phyloP scores from a whole-genome alignment of 2,329 filamentous ascomycete genomes.

The Aspergillus puulaauensis region DNA sequence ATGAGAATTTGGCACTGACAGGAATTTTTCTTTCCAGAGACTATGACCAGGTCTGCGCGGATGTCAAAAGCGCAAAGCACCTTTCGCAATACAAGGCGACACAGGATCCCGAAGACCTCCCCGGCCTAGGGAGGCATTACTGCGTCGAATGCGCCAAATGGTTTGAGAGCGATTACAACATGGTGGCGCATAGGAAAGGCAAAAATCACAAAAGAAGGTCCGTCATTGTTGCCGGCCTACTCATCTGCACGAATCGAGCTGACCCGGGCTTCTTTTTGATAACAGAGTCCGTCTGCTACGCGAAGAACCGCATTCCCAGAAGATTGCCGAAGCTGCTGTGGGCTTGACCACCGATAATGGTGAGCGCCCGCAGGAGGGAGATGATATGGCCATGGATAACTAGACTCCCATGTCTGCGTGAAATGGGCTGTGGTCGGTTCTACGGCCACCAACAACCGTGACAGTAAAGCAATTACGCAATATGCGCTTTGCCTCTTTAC shows the following conservation, averaged over 20 bases:
- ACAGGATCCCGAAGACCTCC: conserved; percentile 82
- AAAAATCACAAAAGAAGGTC: conserved; percentile 91
- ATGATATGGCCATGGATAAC: conserved; percentile 40
- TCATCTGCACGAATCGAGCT: background rate
- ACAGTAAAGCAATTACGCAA: background rate
- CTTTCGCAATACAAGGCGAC: conserved; percentile 74
- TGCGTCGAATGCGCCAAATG: conserved; percentile 94
- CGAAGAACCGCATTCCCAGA: conserved; percentile 83
- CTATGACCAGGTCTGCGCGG: conserved; percentile 86
- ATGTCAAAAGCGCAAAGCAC: conserved; percentile 76
- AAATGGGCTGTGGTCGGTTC: background rate
- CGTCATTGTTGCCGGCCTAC: conserved; percentile 8
- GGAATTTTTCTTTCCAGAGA: conserved; percentile 59
- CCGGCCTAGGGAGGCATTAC: conserved; percentile 80
- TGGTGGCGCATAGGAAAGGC: conserved; percentile 73
- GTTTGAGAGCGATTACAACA: conserved; percentile 82
- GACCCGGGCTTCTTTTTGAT: background rate
- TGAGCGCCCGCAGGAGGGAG: conserved; percentile 36
- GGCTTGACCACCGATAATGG: conserved; percentile 72
- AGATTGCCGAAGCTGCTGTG: conserved; percentile 77
- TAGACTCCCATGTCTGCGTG: conserved; percentile 15
- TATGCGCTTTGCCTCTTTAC: background rate
- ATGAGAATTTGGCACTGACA: background rate
- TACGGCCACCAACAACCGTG: background rate
- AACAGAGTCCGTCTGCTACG: conserved; percentile 74